Conservation (phyloP, 306 rosid species). For the Myrica gale region DNA sequence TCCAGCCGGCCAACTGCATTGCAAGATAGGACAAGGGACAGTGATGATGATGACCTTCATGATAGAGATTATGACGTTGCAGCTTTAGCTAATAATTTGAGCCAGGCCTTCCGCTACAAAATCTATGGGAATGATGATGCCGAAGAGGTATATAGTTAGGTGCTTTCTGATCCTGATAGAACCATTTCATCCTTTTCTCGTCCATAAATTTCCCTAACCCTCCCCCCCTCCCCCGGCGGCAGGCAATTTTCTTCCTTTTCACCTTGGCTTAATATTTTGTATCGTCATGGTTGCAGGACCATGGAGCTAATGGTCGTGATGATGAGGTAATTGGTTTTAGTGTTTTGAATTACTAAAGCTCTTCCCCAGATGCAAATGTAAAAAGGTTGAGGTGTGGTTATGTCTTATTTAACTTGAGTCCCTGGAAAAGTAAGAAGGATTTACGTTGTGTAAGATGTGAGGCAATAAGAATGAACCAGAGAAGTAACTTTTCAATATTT, state of each 20-base stretch:
- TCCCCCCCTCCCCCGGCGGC: too few relatives aligned
- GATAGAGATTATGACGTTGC: constrained; percentile 93
- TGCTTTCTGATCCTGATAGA: background rate
- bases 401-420: background rate
- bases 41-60: constrained; percentile 89
- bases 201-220: constrained; percentile 2
- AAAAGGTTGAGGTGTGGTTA: constrained; percentile 21
- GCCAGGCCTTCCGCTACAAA: constrained; percentile 89
- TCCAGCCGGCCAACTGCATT: constrained; percentile 93
- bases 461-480: background rate
- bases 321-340: constrained; percentile 66
- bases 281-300: constrained; percentile 61
- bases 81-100: constrained; percentile 89
- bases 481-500: background rate
- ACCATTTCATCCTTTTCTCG: background rate
- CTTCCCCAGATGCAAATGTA: constrained; percentile 25
- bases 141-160: constrained; percentile 64
- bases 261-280: too few relatives aligned
- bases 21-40: constrained; percentile 94
- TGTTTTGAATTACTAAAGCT: constrained; percentile 14
- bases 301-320: constrained; percentile 69
- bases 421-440: background rate
- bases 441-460: background rate
- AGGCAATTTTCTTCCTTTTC: too few relatives aligned
- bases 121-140: constrained; percentile 90